Base-by-base conservation (phyloP, 2,329 filamentous ascomycete species). In the Madurella fahalii region DNA sequence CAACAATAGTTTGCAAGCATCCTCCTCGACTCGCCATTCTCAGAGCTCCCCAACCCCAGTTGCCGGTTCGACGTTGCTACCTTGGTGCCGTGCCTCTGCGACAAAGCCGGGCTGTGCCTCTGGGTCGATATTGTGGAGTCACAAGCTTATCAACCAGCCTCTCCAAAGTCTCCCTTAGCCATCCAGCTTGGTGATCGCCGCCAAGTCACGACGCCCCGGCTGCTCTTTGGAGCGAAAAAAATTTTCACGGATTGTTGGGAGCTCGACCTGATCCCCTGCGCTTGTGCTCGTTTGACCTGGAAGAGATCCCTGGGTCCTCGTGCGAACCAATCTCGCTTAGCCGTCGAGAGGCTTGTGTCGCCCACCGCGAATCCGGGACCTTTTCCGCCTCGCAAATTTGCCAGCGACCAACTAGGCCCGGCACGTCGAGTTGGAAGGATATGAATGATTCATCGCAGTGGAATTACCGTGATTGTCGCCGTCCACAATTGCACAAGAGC, bases 271-370 rank as follows among this genome's bases (percentile, higher is more conserved):
- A 47, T 56, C 56, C 61, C 56, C 53, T 59, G 56, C 52, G n/a
- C 50, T 32, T 46, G 58, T 3, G 25, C 25, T 25, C 7, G 25
- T 25, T 25, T 25, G 25, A 52, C 50, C 52, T 50, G 54, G 52
- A 47, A 60, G 45, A 31, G 25, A 25, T 25, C 51, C 50, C 54
- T 56, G 52, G 54, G 53, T 52, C 57, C 40, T 58, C 50, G 50
- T 32, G 49, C 41, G 46, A 31, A 54, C 56, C 59, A 62, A 64
- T 64, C 50, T 64, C 63, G 63, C 63, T 64, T 64, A 64, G 54
- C 56, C 43, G 32, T 42, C 31, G 51, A 57, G 56, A 59, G 56
- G 54, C 53, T 57, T 53, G 58, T 49, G 50, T 50, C 43, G 54
- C 34, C 52, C 52, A 53, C 47, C 48, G 52, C 52, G 41, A 63